A percentile compares a stretch with the other conserved stretches of the same genome.
Conservation (phyloP, 257 asterid species). For the Leptodermis oblonga region DNA sequence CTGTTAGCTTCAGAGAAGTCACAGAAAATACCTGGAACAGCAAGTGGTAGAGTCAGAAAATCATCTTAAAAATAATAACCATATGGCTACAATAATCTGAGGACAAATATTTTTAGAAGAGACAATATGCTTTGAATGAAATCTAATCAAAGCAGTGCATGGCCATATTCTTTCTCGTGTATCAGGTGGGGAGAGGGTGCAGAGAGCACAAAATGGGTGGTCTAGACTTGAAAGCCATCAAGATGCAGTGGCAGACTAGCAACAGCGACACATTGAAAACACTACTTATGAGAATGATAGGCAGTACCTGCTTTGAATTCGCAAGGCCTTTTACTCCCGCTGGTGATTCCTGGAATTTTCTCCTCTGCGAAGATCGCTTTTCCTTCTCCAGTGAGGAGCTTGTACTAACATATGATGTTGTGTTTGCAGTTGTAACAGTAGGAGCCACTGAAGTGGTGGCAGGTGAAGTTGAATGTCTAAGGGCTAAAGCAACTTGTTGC, state of each 20-base stretch:
- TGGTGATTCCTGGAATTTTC: constrained; percentile 91
- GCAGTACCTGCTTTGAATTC: constrained; percentile 57
- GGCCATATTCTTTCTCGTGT: neutral
- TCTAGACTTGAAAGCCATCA: neutral
- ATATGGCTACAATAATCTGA: neutral
- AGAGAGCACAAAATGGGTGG: neutral
- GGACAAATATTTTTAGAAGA: neutral
- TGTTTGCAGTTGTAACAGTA: constrained; percentile 34
- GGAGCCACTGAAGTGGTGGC: constrained; percentile 57
- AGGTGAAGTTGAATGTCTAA: constrained; percentile 70
- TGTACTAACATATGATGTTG: constrained; percentile 32
- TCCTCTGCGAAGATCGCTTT: constrained; percentile 53
- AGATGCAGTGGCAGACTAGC: neutral
- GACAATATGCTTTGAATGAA: neutral
- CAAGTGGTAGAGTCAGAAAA: constrained; percentile 54
- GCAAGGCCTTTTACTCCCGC: constrained; percentile 41
- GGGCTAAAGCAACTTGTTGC: constrained; percentile 91
- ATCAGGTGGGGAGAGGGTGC: neutral
- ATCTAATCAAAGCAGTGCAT: neutral
- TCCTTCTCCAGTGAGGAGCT: constrained; percentile 37
- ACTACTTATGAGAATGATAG: constrained; percentile 4
- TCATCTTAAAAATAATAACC: neutral
- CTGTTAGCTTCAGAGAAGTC: constrained; percentile 94
- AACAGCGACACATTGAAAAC: neutral
- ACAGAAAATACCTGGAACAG: constrained; percentile 99